phyloP scores from a whole-genome alignment of 164 flowering plant genomes.

The Macadamia integrifolia region DNA sequence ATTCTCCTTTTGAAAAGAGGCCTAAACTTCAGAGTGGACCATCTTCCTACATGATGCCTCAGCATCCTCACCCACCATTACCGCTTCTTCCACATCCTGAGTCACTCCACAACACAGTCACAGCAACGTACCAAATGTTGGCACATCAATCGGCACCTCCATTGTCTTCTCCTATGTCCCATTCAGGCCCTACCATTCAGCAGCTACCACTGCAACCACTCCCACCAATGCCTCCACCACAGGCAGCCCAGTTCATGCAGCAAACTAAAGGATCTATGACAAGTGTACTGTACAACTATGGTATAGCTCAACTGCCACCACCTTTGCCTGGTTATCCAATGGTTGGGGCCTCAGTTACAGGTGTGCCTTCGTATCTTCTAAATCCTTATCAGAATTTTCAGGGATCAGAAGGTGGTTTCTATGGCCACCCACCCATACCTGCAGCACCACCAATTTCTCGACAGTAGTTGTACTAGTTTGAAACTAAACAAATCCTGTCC shows the following conservation, averaged over 20 bases:
- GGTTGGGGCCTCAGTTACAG: conserved; percentile 35
- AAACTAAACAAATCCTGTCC: neutral
- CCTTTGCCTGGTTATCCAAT: conserved; percentile 42
- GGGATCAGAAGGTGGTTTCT: conserved; percentile 55
- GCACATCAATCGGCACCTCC: conserved; percentile 41
- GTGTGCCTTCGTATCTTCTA: conserved; percentile 34
- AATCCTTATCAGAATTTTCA: conserved; percentile 56
- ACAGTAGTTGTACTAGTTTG: conserved; percentile 27
- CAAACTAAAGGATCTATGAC: conserved; percentile 46
- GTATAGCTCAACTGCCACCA: conserved; percentile 32
- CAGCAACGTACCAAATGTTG: conserved; percentile 26
- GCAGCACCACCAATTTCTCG: conserved; percentile 66
- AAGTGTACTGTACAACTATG: conserved; percentile 41
- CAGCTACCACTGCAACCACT: conserved; percentile 1
- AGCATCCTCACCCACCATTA: conserved; percentile 34
- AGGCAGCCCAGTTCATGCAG: conserved; percentile 43
- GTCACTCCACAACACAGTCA: conserved; percentile 24
- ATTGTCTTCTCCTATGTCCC: conserved; percentile 39
- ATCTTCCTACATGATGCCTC: conserved; percentile 35
- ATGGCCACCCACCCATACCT: conserved; percentile 53
- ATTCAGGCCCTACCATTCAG: conserved; percentile 14
- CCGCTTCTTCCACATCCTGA: conserved; percentile 40
- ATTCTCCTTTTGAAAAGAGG: conserved; percentile 58
- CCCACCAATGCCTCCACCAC: conserved; percentile 31
- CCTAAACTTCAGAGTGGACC: conserved; percentile 54